These are phyloP conservation scores for Pythium brassicae DNA, from an alignment of 352 stramenopile genomes.

Conservation along the genomic window DNA sequence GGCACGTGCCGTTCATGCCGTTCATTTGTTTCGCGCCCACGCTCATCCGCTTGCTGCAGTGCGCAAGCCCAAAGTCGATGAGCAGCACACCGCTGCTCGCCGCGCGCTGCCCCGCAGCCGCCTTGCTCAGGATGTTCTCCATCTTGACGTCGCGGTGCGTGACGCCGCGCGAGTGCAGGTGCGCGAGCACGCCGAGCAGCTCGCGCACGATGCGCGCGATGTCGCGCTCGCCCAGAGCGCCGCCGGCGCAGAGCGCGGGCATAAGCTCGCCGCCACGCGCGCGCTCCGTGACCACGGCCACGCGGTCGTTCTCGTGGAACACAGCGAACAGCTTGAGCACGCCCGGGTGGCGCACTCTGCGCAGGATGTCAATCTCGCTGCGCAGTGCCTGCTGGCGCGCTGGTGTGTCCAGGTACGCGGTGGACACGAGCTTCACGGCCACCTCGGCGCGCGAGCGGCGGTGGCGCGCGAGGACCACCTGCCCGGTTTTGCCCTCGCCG, in stretches of 20 bases:
- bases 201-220: conserved; percentile 61
- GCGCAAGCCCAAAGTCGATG: conserved; percentile 80
- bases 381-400: conserved; percentile 64
- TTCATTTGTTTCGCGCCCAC: conserved; percentile 40
- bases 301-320: conserved; percentile 60
- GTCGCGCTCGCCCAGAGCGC: conserved; percentile 49
- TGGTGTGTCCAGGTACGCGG: conserved; percentile 65
- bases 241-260: conserved; percentile 31
- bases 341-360: conserved; percentile 44
- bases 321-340: conserved; percentile 60
- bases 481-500: conserved; percentile 74
- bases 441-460: conserved; percentile 34
- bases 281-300: conserved; percentile 68
- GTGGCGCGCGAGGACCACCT: conserved; percentile 56
- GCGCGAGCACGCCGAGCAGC: conserved; percentile 58
- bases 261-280: conserved; percentile 62
- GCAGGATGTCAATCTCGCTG: conserved; percentile 58
- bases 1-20: conserved; percentile 79
- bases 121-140: conserved; percentile 80
- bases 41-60: conserved; percentile 29
- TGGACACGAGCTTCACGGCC: conserved; percentile 63
- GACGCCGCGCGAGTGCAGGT: conserved; percentile 68
- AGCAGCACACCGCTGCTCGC: conserved; percentile 45
- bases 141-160: conserved; percentile 83
- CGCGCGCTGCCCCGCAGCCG: conserved; percentile 15